Conservation (phyloP, 768 basidiomycete species). For the Russula lepida region DNA sequence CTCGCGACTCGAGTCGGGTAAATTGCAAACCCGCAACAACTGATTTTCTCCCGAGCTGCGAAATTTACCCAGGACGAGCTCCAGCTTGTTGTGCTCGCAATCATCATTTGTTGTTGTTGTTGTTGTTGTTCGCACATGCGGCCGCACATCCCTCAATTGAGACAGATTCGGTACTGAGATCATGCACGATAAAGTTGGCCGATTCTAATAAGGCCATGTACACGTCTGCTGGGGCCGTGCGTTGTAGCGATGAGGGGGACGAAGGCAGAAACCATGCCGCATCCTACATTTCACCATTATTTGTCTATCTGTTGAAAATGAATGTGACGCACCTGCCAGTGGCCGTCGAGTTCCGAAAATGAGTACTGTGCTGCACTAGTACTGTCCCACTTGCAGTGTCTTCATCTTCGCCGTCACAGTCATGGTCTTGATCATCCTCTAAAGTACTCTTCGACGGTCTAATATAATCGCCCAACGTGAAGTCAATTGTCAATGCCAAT, state of each 20-base stretch:
- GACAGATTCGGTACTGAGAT: conserved; percentile 49
- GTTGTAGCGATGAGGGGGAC: conserved; percentile 68
- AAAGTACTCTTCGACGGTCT: conserved; percentile 53
- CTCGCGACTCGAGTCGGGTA: conserved; percentile 75
- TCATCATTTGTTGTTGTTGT: background rate
- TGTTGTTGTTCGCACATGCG: no score
- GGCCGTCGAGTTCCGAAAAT: conserved; percentile 75
- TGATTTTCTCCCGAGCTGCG: no score
- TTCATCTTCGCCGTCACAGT: conserved; percentile 35
- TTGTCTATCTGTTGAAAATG: background rate
- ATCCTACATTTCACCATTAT: conserved; percentile 46
- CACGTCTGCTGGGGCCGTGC: conserved; percentile 81
- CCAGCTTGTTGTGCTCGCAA: no score
- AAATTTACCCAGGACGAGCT: conserved; percentile 86
- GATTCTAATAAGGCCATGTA: conserved; percentile 91
- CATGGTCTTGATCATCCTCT: conserved; percentile 40
- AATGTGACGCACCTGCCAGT: conserved; percentile 44
- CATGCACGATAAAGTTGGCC: conserved; percentile 82
- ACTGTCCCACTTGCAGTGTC: no score
- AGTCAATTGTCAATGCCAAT: background rate
- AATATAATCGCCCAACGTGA: background rate
- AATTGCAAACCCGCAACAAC: conserved; percentile 87
- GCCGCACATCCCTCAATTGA: conserved; percentile 60
- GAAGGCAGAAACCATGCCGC: conserved; percentile 86
- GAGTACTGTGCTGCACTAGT: conserved; percentile 37